phyloP scores from a whole-genome alignment of 2,329 filamentous ascomycete genomes.

The Biscogniauxia marginata region DNA sequence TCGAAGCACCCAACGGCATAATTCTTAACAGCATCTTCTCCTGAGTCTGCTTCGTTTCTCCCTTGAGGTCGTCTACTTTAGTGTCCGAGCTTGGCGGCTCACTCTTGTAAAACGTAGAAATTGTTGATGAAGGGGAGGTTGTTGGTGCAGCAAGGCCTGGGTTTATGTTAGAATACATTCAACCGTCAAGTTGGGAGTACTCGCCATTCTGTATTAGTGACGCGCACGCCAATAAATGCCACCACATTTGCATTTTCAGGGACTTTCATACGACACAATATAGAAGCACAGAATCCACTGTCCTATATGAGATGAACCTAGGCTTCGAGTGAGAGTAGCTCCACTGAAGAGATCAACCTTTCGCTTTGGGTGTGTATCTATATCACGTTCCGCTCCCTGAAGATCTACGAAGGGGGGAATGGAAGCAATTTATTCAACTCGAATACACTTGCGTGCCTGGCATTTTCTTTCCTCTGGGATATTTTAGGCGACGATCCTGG shows the following conservation, averaged over 20 bases:
- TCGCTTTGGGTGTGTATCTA: background rate
- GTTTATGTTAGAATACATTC: background rate
- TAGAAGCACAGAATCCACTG: background rate
- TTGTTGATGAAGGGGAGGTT: background rate
- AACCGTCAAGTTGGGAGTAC: background rate
- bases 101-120: background rate
- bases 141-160: background rate
- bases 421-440: background rate
- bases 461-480: too few relatives aligned
- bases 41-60: constrained; percentile 13
- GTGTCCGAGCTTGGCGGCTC: background rate
- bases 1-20: constrained; percentile 40
- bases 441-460: background rate
- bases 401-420: background rate
- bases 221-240: background rate
- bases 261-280: background rate
- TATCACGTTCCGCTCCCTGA: background rate
- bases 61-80: background rate
- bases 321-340: background rate
- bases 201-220: background rate
- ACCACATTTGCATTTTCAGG: background rate
- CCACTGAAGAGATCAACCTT: background rate
- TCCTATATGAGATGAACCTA: background rate
- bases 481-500: background rate
- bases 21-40: constrained; percentile 29